phyloP scores from a whole-genome alignment of 371 early-diverging fungal genomes.

The Haplosporangium sp. region DNA sequence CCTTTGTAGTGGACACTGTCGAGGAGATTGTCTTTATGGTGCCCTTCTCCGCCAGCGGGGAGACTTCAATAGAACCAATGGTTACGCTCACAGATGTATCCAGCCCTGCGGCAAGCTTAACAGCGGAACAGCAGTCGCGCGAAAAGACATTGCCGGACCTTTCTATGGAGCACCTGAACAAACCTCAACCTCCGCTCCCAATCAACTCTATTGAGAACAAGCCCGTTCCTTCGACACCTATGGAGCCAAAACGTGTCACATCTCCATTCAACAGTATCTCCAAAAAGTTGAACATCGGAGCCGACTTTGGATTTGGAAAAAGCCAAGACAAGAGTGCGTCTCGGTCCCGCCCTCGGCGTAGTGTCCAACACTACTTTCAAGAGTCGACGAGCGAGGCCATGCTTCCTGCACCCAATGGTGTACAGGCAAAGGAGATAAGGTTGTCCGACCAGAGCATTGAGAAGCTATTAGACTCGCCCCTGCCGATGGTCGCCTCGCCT shows the following conservation, averaged over 20 bases:
- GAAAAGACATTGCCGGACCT: slow-evolving; percentile 21
- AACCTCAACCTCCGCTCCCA: slow-evolving; percentile 49
- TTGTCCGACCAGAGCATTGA: slow-evolving; percentile 14
- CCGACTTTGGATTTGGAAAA: slow-evolving; percentile 24
- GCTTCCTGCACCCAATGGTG: background rate
- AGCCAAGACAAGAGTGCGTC: slow-evolving; percentile 1
- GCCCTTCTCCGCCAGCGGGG: background rate
- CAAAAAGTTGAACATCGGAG: slow-evolving; percentile 14
- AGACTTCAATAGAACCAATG: background rate
- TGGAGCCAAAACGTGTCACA: background rate
- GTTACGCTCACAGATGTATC: background rate
- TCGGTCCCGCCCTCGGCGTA: slow-evolving; percentile 6
- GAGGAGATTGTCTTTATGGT: slow-evolving; percentile 23
- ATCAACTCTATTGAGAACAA: slow-evolving; percentile 6
- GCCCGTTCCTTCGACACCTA: slow-evolving; percentile 3
- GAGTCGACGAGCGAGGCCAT: slow-evolving; percentile 12
- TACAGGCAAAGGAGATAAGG: slow-evolving; percentile 3
- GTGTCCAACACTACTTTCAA: slow-evolving; percentile 24
- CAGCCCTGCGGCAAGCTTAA: background rate
- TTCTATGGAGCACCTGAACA: slow-evolving; percentile 40
- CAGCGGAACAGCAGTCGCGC: background rate
- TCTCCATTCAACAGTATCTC: slow-evolving; percentile 35
- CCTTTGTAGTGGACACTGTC: slow-evolving; percentile 3
- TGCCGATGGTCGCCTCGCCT: slow-evolving; percentile 13
- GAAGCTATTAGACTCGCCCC: slow-evolving; percentile 10